Base-by-base conservation (phyloP, 805 yeast genomes). In the Cyberlindnera meyerae region DNA sequence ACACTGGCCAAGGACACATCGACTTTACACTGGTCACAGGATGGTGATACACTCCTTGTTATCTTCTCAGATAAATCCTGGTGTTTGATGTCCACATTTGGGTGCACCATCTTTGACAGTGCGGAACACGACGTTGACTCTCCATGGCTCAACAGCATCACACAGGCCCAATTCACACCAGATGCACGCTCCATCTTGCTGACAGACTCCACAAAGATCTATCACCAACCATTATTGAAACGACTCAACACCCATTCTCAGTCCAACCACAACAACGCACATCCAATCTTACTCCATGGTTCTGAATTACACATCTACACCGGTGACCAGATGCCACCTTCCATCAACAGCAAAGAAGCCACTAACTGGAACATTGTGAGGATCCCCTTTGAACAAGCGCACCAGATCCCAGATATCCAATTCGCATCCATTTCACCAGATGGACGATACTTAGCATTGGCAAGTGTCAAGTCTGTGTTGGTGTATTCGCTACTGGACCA, bases 31-130 rank as follows among this genome's bases (percentile, higher is more conserved):
- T 51, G 52, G 55, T 34, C 45, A 9, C 15, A 11, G 24, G 43
- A 36, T 34, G 47, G 44, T 14, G 45, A 18, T 18, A 24, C 39
- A 8, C 33, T 46, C n/a, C n/a, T 44, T 11, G 33, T 53, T 2
- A 29, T 52, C 3, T 48, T 37, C 20, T 15, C 24, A 3, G 37
- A 47, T 18, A 48, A 52, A 3, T 28, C 47, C 1, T 57, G 62
- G 62, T 40, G 46, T 4, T n/a, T 51, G 2, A 37, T 46, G n/a
- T 55, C 61, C 8, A 47, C 50, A 1, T 57, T 49, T 39, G 62
- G 61, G 6, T 37, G 48, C 21, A 45, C 45, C 5, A 36, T 38
- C 3, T 57, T 57, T 36, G 38, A 44, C 24, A 37, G 40, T 27
- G 33, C 25, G 7, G 33, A 36, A 29, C 43, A 45, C 18, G 47